These are phyloP conservation scores for Metarhizium robertsii DNA, from an alignment of 2,329 filamentous ascomycete species.

Conservation along the genomic window DNA sequence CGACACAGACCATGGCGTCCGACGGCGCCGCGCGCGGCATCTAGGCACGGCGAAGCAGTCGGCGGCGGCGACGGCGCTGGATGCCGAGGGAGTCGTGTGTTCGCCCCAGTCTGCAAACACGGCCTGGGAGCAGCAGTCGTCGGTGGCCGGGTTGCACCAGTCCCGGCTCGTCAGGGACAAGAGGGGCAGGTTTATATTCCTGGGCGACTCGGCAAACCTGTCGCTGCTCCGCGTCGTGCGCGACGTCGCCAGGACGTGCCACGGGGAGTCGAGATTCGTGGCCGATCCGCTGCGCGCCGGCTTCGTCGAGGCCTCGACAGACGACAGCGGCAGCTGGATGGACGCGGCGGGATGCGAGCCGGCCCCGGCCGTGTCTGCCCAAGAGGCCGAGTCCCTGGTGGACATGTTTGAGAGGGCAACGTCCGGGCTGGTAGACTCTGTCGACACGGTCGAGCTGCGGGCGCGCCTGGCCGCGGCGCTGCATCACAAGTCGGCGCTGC, in stretches of 20 bases:
- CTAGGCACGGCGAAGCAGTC: too few species aligned
- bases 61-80: too few species aligned
- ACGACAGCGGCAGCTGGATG: neutral
- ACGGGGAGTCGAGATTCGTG: neutral
- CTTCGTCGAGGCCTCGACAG: neutral
- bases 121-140: neutral
- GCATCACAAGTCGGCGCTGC: too few species aligned
- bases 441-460: too few species aligned
- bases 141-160: neutral
- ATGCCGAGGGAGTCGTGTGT: neutral
- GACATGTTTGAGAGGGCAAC: neutral
- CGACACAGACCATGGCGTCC: too few species aligned
- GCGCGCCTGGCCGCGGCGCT: too few species aligned
- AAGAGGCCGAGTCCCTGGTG: neutral
- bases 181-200: neutral
- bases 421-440: neutral
- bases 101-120: neutral
- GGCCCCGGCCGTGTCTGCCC: neutral
- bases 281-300: neutral
- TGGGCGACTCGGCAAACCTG: too few species aligned
- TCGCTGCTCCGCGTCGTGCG: too few species aligned
- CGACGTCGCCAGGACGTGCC: neutral
- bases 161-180: constrained; percentile 1
- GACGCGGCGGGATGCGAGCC: neutral
- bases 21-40: too few species aligned